Percentiles rank a stretch among this genome's conserved stretches.
These are phyloP conservation scores for Blastosporella zonata DNA, from an alignment of 1,284 basidiomycete genomes.

Conservation along the genomic window DNA sequence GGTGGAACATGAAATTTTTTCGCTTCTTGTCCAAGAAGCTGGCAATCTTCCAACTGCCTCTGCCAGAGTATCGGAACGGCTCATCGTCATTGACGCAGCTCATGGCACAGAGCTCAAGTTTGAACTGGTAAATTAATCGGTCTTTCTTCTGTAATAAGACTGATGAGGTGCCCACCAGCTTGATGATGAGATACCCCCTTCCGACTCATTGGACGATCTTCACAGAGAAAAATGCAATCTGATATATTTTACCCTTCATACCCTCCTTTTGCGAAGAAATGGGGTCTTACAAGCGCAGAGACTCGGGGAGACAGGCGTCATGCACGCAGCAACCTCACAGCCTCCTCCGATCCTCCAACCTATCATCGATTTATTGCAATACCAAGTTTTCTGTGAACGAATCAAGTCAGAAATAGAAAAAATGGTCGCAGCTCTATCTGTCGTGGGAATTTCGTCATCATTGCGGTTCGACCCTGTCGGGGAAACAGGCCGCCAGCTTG, in stretches of 20 bases:
- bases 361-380: slow-evolving; percentile 73
- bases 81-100: slow-evolving; percentile 71
- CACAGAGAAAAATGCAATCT: slow-evolving; percentile 56
- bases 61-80: slow-evolving; percentile 69
- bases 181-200: slow-evolving; percentile 20
- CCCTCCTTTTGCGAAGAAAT: slow-evolving; percentile 66
- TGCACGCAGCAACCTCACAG: slow-evolving; percentile 21
- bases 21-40: slow-evolving; percentile 67
- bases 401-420: slow-evolving; percentile 55
- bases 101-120: slow-evolving; percentile 66
- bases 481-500: slow-evolving; percentile 59
- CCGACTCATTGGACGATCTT: slow-evolving; percentile 11
- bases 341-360: slow-evolving; percentile 56
- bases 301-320: slow-evolving; percentile 35
- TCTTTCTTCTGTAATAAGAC: neutral
- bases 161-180: slow-evolving; percentile 21
- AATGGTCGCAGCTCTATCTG: slow-evolving; percentile 44
- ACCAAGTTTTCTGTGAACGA: slow-evolving; percentile 66
- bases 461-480: slow-evolving; percentile 63
- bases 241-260: slow-evolving; percentile 61
- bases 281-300: slow-evolving; percentile 47
- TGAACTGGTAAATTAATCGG: slow-evolving; percentile 48
- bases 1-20: slow-evolving; percentile 77
- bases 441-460: slow-evolving; percentile 53
- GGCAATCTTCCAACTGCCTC: slow-evolving; percentile 68